These are phyloP conservation scores for Dactylellina sp. DNA, from an alignment of 2,329 filamentous ascomycete species.

Conservation along the genomic window DNA sequence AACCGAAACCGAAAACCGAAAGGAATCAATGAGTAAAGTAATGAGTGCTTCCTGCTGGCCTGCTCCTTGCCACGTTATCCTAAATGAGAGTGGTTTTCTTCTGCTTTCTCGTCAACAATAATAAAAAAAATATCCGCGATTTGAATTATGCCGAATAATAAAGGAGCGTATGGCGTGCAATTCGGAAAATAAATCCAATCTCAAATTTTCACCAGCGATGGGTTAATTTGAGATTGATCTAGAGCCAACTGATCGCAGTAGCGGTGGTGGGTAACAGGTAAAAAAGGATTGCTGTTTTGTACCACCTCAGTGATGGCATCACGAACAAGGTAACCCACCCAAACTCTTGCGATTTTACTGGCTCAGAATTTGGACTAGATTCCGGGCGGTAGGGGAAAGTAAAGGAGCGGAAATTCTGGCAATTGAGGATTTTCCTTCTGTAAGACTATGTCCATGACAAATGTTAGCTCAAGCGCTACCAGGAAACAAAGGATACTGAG, in stretches of 20 bases:
- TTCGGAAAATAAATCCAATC: constrained; percentile 43
- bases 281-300: constrained; percentile 50
- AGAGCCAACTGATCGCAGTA: constrained; percentile 19
- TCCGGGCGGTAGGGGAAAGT: constrained; percentile 4
- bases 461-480: constrained; percentile 44
- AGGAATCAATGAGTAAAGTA: constrained; percentile 1
- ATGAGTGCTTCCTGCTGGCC: constrained; percentile 8
- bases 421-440: constrained; percentile 29
- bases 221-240: constrained; percentile 35
- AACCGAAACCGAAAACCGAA: constrained; percentile 17
- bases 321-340: constrained; percentile 37
- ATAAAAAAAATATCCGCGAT: constrained; percentile 7
- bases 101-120: constrained; percentile 15
- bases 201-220: constrained; percentile 25
- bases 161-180: constrained; percentile 3
- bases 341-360: constrained; percentile 21
- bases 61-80: constrained; percentile 34
- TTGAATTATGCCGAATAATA: constrained; percentile 34
- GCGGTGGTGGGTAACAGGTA: constrained; percentile 12
- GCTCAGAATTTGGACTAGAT: constrained; percentile 19
- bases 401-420: constrained; percentile 27
- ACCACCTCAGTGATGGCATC: constrained; percentile 50
- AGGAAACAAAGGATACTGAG: constrained; percentile 7
- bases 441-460: constrained; percentile 52
- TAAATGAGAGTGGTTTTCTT: constrained; percentile 21